A percentile compares a stretch with the other conserved stretches of the same genome.
Evolutionary conservation across 352 stramenopile genomes (phyloP).

Genomic region (Phytophthora crassamura): DNA sequence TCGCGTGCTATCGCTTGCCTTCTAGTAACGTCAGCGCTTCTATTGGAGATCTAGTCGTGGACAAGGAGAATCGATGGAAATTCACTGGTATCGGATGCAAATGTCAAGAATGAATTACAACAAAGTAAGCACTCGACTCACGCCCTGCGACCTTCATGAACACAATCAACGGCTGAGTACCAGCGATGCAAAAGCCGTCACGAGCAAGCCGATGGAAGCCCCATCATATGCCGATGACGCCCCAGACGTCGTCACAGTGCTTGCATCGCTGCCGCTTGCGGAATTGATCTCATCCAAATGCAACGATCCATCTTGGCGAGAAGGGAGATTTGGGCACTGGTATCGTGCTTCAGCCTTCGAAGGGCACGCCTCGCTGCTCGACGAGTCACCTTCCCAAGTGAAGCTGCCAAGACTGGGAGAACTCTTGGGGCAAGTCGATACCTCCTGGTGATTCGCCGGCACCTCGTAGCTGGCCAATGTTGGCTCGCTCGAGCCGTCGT

Average conservation of each 20-base stretch:
- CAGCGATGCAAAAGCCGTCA: conserved; percentile 9
- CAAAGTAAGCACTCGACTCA: no score
- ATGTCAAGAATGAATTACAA: no score
- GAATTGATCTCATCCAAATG: conserved; percentile 26
- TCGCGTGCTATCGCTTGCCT: no score
- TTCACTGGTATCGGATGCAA: no score
- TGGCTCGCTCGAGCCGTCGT: conserved; percentile 38
- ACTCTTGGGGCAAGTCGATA: conserved; percentile 53
- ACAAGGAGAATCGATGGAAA: no score
- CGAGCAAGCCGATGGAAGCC: conserved; percentile 1
- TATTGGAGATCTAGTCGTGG: no score
- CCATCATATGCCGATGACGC: neutral
- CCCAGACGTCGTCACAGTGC: conserved; percentile 8
- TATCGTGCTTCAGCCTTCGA: conserved; percentile 21
- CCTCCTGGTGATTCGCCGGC: conserved; percentile 23
- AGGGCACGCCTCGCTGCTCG: conserved; percentile 33
- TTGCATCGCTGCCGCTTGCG: neutral
- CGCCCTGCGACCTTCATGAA: no score
- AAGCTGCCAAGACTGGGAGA: conserved; percentile 37
- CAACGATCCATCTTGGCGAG: conserved; percentile 14
- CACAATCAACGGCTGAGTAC: conserved; percentile 1
- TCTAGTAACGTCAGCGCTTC: no score
- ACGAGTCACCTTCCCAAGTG: conserved; percentile 35
- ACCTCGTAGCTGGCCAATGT: conserved; percentile 33
- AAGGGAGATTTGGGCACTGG: conserved; percentile 45